phyloP scores from a whole-genome alignment of 2,329 filamentous ascomycete species.

The Penicillium sp. region DNA sequence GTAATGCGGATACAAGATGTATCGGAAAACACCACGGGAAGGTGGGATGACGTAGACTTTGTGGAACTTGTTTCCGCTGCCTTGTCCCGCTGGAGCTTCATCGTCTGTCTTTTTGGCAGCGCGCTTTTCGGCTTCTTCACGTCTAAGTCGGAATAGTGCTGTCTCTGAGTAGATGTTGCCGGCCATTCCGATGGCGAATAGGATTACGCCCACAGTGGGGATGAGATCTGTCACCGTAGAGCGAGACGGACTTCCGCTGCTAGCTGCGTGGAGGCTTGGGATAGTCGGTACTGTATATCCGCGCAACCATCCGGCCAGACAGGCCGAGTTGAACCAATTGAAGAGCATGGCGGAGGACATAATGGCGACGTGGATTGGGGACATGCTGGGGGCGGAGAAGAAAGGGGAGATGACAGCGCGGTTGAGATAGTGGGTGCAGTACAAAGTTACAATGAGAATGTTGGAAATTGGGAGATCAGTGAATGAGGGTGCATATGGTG shows the following conservation, averaged over 20 bases:
- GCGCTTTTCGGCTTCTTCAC: slow-evolving; percentile 57
- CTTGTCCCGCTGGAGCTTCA: slow-evolving; percentile 27
- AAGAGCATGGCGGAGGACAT: slow-evolving; percentile 66
- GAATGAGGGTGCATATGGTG: slow-evolving; percentile 53
- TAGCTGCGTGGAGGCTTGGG: slow-evolving; percentile 18
- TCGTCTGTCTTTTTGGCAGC: slow-evolving; percentile 56
- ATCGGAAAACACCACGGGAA: slow-evolving; percentile 75
- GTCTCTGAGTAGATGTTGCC: slow-evolving; percentile 90
- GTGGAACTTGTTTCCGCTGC: slow-evolving; percentile 55
- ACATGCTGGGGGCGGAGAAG: slow-evolving; percentile 83
- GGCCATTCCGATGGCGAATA: slow-evolving; percentile 75
- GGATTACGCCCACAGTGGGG: slow-evolving; percentile 63
- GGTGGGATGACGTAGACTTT: slow-evolving; percentile 87
- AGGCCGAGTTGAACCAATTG: slow-evolving; percentile 77
- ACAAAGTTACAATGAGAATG: slow-evolving; percentile 39
- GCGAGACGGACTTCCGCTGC: slow-evolving; percentile 11
- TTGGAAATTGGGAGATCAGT: slow-evolving; percentile 36
- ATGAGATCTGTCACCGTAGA: slow-evolving; percentile 26
- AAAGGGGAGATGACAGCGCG: slow-evolving; percentile 81
- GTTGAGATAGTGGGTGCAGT: slow-evolving; percentile 85
- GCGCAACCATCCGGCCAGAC: slow-evolving; percentile 75
- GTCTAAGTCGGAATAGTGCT: slow-evolving; percentile 80
- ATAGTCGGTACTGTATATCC: slow-evolving; percentile 64
- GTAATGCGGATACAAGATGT: slow-evolving; percentile 88
- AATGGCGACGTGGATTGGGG: slow-evolving; percentile 74